Conservation (phyloP, 1,284 basidiomycete species). For the Xerocomus nothofagi region DNA sequence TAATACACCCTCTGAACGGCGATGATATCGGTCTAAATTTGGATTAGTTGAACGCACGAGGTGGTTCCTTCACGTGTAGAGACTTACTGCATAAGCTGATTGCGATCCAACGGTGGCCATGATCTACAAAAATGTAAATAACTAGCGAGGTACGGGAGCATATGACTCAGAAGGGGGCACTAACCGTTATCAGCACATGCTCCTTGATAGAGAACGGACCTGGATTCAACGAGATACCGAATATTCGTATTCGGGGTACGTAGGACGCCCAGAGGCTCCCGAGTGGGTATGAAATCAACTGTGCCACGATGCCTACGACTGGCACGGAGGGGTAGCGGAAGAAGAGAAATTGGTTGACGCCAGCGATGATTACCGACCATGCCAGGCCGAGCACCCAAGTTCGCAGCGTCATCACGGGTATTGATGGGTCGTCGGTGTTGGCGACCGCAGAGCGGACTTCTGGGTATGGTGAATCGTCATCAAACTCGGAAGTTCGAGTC, state of each 20-base stretch:
- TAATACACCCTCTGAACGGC: conserved; percentile 42
- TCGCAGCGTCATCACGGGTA: conserved; percentile 33
- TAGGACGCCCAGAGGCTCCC: conserved; percentile 49
- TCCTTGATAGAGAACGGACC: conserved; percentile 79
- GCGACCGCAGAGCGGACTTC: conserved; percentile 46
- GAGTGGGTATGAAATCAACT: conserved; percentile 58
- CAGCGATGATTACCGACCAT: conserved; percentile 51
- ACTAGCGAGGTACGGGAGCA: neutral
- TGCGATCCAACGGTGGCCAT: conserved; percentile 54
- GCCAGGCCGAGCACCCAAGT: conserved; percentile 43
- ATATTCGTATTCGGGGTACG: conserved; percentile 50
- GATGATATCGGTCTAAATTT: conserved; percentile 47
- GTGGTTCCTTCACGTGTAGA: neutral
- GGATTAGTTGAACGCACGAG: conserved; percentile 36
- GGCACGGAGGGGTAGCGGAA: conserved; percentile 52
- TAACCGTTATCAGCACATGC: conserved; percentile 57
- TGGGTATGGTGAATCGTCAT: conserved; percentile 44
- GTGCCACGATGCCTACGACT: conserved; percentile 50
- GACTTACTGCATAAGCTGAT: conserved; percentile 43
- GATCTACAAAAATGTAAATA: conserved; percentile 31
- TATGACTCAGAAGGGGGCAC: conserved; percentile 10
- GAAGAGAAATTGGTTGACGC: conserved; percentile 59
- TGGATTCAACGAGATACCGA: conserved; percentile 59
- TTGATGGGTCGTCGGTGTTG: conserved; percentile 41
- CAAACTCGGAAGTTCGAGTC: conserved; percentile 31